phyloP scores from a whole-genome alignment of 805 yeast genomes.

The Tetrapisispora pingtungensis region DNA sequence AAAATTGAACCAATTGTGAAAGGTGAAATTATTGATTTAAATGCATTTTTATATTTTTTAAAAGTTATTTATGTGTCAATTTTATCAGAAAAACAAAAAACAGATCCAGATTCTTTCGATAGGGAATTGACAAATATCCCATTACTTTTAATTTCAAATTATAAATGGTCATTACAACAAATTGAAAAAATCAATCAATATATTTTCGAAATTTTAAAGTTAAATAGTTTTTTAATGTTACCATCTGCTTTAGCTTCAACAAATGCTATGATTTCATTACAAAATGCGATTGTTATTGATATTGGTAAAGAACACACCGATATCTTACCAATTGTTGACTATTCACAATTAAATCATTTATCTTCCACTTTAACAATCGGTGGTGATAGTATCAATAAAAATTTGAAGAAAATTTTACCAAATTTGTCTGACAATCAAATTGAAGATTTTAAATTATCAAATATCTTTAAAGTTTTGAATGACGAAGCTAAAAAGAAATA shows the following conservation, averaged over 20 bases:
- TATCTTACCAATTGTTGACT: constrained; percentile 70
- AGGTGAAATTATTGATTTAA: constrained; percentile 56
- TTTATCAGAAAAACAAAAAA: constrained; percentile 16
- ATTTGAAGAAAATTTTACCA: constrained; percentile 47
- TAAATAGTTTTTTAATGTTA: constrained; percentile 61
- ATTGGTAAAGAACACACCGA: constrained; percentile 70
- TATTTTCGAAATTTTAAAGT: constrained; percentile 60
- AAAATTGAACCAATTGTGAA: constrained; percentile 50
- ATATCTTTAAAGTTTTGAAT: constrained; percentile 69
- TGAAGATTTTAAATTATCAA: constrained; percentile 63
- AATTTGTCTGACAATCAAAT: constrained; percentile 46
- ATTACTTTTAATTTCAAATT: constrained; percentile 53
- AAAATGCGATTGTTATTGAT: constrained; percentile 67
- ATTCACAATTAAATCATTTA: constrained; percentile 50
- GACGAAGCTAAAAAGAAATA: constrained; percentile 54
- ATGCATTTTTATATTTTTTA: constrained; percentile 56
- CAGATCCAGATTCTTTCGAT: constrained; percentile 22
- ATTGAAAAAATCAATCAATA: constrained; percentile 65
- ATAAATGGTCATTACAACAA: constrained; percentile 58
- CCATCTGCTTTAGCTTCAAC: constrained; percentile 61
- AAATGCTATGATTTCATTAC: constrained; percentile 59
- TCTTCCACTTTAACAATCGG: constrained; percentile 45
- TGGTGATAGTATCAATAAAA: constrained; percentile 51
- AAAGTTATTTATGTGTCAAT: constrained; percentile 41
- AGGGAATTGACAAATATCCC: constrained; percentile 44